Evolutionary conservation across 257 asterid genomes (phyloP), one percentile per base, ranked within the genome.

Genomic region (Rehmannia glutinosa): DNA sequence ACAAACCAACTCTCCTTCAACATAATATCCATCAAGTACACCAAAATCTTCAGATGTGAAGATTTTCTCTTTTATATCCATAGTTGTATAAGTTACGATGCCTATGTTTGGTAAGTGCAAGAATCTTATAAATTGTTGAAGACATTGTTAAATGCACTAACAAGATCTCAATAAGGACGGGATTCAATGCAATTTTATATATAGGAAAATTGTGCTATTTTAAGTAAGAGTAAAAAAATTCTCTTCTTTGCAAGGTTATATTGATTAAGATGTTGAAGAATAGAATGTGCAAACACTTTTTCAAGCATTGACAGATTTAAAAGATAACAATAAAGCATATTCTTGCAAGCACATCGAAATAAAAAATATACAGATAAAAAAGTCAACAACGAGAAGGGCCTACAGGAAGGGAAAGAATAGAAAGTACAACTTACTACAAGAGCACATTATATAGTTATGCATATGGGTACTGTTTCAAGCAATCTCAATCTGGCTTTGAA

Each of bases 1-100:
- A 23, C 42, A 64, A 71, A 38, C 45, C 63, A 71, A 60, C 32
- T 54, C 69, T 59, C 36, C 60, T 32, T 66, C 24, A 47, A 53
- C 62, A 42, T 24, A 39, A 56, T 38, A 54, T 30, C 52, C 15
- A 30, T 69, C 10, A 17, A 20, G 42, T 47, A 64, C 8, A 58
- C 25, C 19, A 60, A 33, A 64, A 49, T 57, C 15, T 51, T 57
- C 51, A 51, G 47, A 30, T 51, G 12, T 41, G 35, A 30, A 7
- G 53, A 53, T 20, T 13, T 11, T 43, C 64, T 17, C 57, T 49
- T 43, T 54, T 57, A 45, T 52, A 62, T 55, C 61, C 56, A 46
- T 62, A 69, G 62, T 20, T 61, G 16, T 21, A 49, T 15, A 64
- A 45, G 42, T 28, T 58, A 21, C 53, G 32, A 36, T 54, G 16